Evolutionary conservation across 345 rosid species (phyloP), one percentile per base, ranked within the genome.

Genomic region (Eutrema yunnanense): DNA sequence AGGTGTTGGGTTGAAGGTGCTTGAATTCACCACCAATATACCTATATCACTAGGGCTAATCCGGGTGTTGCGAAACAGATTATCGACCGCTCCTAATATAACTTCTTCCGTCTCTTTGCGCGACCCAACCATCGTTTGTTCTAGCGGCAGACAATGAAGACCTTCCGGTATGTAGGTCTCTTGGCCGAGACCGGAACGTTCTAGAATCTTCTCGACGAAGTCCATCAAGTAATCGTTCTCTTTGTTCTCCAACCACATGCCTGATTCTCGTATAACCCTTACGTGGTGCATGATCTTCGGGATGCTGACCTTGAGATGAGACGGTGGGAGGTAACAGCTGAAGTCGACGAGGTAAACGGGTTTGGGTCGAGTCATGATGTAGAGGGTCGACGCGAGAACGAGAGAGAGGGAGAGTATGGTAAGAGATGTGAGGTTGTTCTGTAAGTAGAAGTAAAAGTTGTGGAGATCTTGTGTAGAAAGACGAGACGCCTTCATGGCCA

Each of bases 131-230:
- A 76, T 30, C 7, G 4, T 38, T 34, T 76, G 79, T 32, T 62
- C 59, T 47, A 76, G 14, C 13, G 79, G 79, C 46, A 76, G 5
- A 29, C 33, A 7, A 6, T 47, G 75, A 30, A 76, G 74, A 69
- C 79, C 79, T 76, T 76, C 75, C 2, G 79, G 71, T 62, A 69
- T 0, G 41, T 55, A 60, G 5, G 79, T 76, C 37, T 76, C 79
- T 62, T 69, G 79, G n/a, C 79, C 79, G 2, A 76, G 66, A 69
- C 79, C 79, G 30, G 79, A 76, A 56, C 75, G 79, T 69, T 76
- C 79, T 2, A 76, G 66, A 55, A 76, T 76, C 75, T 76, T 76
- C 47, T 63, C 65, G n/a, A 33, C 22, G n/a, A 76, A 76, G 53
- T 76, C 79, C 71, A 76, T 76, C 71, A 76, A 76, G 79, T 54